Evolutionary conservation across 2,329 filamentous ascomycete genomes (phyloP), one percentile per base, ranked within the genome.

Genomic region (Talaromyces sp.): DNA sequence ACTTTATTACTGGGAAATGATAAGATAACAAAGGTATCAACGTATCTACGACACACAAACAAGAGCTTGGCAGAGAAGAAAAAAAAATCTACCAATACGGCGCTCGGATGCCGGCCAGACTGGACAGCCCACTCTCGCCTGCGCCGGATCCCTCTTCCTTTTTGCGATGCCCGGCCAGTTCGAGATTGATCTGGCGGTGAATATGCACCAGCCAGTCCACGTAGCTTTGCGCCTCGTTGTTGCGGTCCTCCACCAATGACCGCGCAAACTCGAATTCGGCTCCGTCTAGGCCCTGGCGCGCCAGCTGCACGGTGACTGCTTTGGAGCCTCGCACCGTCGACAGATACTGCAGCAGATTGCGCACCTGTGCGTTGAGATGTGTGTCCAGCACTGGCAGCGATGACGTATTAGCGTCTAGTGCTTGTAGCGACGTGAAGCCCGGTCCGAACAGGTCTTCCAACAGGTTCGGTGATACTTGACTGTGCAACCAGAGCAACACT

Each of bases 191-290:
- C 67, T 90, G 88, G 69, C 93, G 89, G 77, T 99, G 95, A 65
- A 98, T 84, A 76, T 96, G 91, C 62, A 99, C 95, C 70, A 99
- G 82, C 95, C 95, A 99, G 78, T 99, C 95, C 36, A 98, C 95
- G 76, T 98, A 99, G 73, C 91, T 96, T 78, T 96, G 93, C 39
- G 95, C 95, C 79, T 99, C 95, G 68, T 96, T 96, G 75, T 98
- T 98, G 66, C 95, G 85, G 72, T 99, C 95, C 77, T 99, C 95
- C 33, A 96, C 87, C 67, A 99, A 77, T 77, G 96, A 81, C 58
- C 93, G 83, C 8, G 95, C 95, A 80, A 98, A 99, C 76, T 99
- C 95, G 70, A 92, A 98, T 75, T 99, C 95, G 3, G 93, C 91
- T 0, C 95, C 95, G 71, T 99, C 95, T 4, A 98, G 82, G 0